Evolutionary conservation across 768 basidiomycete species (phyloP), one percentile per base, ranked within the genome.

Genomic region (Podaxis sp.): DNA sequence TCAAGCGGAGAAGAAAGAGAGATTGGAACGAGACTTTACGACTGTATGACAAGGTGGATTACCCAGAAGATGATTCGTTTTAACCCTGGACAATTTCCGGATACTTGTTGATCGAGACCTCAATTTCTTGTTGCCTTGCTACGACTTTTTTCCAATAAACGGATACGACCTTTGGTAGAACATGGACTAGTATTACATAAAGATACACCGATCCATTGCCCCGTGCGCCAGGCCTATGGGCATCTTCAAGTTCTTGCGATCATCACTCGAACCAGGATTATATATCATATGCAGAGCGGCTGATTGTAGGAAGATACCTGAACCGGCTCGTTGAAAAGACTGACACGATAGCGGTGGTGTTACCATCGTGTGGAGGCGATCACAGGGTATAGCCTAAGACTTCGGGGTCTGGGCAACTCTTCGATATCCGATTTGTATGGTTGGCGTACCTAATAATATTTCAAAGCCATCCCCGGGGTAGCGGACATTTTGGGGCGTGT

Each of bases 21-120:
- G 93, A 94, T 68, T 94, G 93, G 93, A 93, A 93, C 67, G 93
- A 94, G 75, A 92, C 88, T 4, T 74, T 94, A 51, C 79, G 91
- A 52, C 73, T 92, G 59, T 93, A 93, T 66, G 92, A 94, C 66
- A 81, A 90, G 64, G 88, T 91, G 17, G 92, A 93, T 72, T 94
- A 91, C 69, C 90, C 90, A 0, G 81, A 82, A 13, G 87, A 87
- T 27, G 61, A 62, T 29, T 78, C 79, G 15, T 65, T 59, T 53
- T 59, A n/a, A 62, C 17, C 29, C 50, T 46, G 11, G 22, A 19
- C 19, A 6, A 11, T 15, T 40, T 25, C 24, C 25, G 49, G 13
- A 5, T 50, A 5, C 8, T 3, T 50, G 9, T 15, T 50, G 19
- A 8, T 27, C 25, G 8, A 5, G 17, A 46, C 13, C 24, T 50